Evolutionary conservation across 2,329 filamentous ascomycete species (phyloP).

Genomic region (Fusarium sulawesiense): DNA sequence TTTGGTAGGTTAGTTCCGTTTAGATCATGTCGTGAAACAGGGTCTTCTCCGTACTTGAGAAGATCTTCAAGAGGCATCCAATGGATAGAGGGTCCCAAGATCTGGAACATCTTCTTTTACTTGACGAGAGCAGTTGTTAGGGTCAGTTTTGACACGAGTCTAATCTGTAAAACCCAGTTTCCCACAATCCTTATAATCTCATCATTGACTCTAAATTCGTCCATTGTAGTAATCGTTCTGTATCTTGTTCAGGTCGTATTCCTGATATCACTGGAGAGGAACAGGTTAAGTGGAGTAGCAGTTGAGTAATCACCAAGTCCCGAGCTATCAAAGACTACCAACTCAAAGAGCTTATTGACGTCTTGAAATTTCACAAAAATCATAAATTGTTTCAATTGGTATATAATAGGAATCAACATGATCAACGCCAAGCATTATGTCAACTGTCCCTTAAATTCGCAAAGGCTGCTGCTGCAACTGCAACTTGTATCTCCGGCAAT

Average conservation of each 20-base stretch:
- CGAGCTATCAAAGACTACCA: background rate
- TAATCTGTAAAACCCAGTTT: background rate
- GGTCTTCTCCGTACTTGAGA: conserved; percentile 14
- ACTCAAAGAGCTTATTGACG: background rate
- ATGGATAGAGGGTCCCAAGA: background rate
- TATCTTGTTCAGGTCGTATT: background rate
- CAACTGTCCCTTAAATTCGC: background rate
- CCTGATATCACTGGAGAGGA: background rate
- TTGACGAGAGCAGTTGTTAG: background rate
- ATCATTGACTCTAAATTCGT: background rate
- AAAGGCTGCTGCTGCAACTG: background rate
- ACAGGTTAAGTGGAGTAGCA: background rate
- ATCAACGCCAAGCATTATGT: background rate
- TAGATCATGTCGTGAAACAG: conserved; percentile 36
- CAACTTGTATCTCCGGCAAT: conserved; percentile 12
- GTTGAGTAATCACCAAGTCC: background rate
- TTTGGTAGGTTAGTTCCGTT: conserved; percentile 13
- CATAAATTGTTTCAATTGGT: no score
- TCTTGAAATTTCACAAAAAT: background rate
- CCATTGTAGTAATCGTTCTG: background rate
- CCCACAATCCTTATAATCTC: background rate
- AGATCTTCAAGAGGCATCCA: conserved; percentile 14
- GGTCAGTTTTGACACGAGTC: background rate
- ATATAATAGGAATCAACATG: background rate
- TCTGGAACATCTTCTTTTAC: background rate